phyloP scores from a whole-genome alignment of 2,329 filamentous ascomycete species.

The Fusarium camptoceras region DNA sequence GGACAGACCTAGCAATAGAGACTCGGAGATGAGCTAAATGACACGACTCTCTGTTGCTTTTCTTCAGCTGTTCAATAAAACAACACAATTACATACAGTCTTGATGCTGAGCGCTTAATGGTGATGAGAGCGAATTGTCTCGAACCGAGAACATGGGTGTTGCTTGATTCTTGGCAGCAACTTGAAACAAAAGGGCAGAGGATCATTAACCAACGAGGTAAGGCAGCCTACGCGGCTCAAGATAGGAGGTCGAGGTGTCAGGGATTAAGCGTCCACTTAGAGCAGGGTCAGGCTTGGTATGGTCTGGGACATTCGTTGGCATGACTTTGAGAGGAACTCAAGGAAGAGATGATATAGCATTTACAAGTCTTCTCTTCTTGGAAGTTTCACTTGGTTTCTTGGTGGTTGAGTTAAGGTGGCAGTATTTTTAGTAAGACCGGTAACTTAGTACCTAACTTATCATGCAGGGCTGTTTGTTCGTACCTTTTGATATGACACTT shows the following conservation, averaged over 20 bases:
- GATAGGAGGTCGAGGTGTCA: conserved; percentile 30
- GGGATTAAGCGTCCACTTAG: conserved; percentile 4
- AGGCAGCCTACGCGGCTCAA: conserved; percentile 30
- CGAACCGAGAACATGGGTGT: background rate
- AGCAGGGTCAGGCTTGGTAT: conserved; percentile 5
- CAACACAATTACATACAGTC: background rate
- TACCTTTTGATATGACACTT: conserved; percentile 2
- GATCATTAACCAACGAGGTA: conserved; percentile 35
- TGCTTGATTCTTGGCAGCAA: conserved; percentile 26
- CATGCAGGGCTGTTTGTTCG: background rate
- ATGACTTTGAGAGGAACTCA: background rate
- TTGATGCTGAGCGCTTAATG: conserved; percentile 11
- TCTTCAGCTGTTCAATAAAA: background rate
- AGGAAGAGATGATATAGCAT: background rate
- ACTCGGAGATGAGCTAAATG: background rate
- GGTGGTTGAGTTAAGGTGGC: background rate
- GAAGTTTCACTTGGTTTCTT: background rate
- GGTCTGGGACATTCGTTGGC: background rate
- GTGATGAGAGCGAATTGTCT: conserved; percentile 4
- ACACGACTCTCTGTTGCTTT: background rate
- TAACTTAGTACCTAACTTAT: no score
- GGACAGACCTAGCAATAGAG: background rate
- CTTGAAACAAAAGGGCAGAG: conserved; percentile 35
- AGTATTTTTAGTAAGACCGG: conserved; percentile 1
- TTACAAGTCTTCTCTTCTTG: background rate